Percentiles rank a stretch among this genome's conserved stretches.
These are phyloP conservation scores for Aspergillus puulaauensis DNA, from an alignment of 2,329 filamentous ascomycete genomes.

Conservation along the genomic window DNA sequence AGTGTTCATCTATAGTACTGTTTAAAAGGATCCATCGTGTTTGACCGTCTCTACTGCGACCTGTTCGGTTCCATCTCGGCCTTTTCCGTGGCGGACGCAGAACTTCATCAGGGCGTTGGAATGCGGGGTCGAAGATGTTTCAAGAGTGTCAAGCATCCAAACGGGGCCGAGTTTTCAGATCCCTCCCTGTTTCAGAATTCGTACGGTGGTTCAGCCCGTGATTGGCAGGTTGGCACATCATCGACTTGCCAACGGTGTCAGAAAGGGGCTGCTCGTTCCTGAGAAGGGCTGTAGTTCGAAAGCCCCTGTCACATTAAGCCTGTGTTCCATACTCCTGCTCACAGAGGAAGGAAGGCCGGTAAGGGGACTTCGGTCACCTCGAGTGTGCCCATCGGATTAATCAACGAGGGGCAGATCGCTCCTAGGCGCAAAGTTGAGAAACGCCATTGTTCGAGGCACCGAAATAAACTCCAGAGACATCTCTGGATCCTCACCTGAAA, in stretches of 20 bases:
- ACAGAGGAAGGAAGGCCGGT: not conserved
- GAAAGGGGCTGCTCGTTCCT: slow-evolving; percentile 2
- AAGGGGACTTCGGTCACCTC: not conserved
- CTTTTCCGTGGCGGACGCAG: too few relatives aligned
- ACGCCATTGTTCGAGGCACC: not conserved
- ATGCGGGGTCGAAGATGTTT: slow-evolving; percentile 22
- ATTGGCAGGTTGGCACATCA: slow-evolving; percentile 1
- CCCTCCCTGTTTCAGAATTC: slow-evolving; percentile 16
- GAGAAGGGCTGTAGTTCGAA: not conserved
- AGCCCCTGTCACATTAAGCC: slow-evolving; percentile 2
- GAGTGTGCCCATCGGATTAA: not conserved
- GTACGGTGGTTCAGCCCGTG: slow-evolving; percentile 2
- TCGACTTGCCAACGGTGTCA: not conserved
- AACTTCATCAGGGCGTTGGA: slow-evolving; percentile 6
- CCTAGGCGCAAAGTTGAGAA: not conserved
- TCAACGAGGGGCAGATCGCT: not conserved
- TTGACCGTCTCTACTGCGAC: too few relatives aligned
- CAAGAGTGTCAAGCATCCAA: slow-evolving; percentile 17
- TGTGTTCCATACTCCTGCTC: not conserved
- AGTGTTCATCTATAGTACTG: too few relatives aligned
- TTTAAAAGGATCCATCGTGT: too few relatives aligned
- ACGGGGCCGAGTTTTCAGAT: slow-evolving; percentile 3
- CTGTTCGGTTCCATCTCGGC: too few relatives aligned
- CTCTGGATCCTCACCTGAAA: slow-evolving; percentile 5
- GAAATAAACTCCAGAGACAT: slow-evolving; percentile 1